These are phyloP conservation scores for Rubia peregrina DNA, from an alignment of 305 asterid genomes.

Conservation along the genomic window DNA sequence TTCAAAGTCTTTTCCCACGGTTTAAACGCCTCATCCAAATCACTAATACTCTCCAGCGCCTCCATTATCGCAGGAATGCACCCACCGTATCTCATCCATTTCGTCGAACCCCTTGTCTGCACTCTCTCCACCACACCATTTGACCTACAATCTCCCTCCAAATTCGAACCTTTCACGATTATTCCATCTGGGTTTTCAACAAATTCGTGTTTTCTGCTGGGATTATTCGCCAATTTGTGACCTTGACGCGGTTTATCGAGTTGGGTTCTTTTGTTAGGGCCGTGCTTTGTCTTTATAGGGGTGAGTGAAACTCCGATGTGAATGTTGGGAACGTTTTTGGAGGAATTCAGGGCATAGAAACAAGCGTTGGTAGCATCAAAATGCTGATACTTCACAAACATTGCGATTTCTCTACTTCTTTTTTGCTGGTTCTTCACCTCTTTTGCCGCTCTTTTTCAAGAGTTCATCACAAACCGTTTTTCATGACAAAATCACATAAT, in stretches of 20 bases:
- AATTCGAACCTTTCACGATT: slow-evolving; percentile 17
- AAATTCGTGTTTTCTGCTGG: slow-evolving; percentile 17
- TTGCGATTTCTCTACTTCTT: slow-evolving; percentile 5
- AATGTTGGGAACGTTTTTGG: slow-evolving; percentile 26
- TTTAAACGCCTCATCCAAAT: slow-evolving; percentile 69
- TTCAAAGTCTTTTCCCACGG: slow-evolving; percentile 73
- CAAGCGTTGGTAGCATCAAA: slow-evolving; percentile 47
- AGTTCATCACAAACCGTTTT: neutral
- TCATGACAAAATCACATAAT: neutral
- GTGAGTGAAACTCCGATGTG: slow-evolving; percentile 28
- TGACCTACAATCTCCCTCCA: slow-evolving; percentile 3
- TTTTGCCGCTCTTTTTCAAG: slow-evolving; percentile 9
- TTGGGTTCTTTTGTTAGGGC: slow-evolving; percentile 21
- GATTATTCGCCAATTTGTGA: neutral
- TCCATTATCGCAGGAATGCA: slow-evolving; percentile 72
- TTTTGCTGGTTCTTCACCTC: neutral
- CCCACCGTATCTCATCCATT: slow-evolving; percentile 79
- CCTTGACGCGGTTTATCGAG: slow-evolving; percentile 11
- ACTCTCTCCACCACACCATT: slow-evolving; percentile 20
- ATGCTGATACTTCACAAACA: slow-evolving; percentile 49
- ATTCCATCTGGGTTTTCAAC: slow-evolving; percentile 21
- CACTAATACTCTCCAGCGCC: slow-evolving; percentile 42
- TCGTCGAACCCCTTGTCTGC: slow-evolving; percentile 69
- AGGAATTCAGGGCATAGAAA: slow-evolving; percentile 33
- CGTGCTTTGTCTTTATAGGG: slow-evolving; percentile 25